Conservation (phyloP, 257 asterid genomes). For the Thymus quinquecostatus region DNA sequence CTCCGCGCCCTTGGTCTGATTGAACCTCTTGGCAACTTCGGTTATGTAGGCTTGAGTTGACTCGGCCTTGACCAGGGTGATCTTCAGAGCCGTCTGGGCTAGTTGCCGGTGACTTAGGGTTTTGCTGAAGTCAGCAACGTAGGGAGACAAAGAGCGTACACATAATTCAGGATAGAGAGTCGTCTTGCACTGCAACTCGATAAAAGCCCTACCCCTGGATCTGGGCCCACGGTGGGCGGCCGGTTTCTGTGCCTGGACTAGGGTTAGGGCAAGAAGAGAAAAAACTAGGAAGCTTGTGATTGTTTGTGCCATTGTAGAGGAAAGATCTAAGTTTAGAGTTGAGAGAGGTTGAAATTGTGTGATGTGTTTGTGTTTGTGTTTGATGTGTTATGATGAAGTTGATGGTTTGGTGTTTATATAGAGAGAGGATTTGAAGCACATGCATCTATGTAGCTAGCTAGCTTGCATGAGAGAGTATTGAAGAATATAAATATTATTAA, state of each 20-base stretch:
- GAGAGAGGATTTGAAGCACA: conserved; percentile 31
- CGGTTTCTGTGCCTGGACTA: conserved; percentile 14
- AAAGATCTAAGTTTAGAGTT: neutral
- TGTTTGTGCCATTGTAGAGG: conserved; percentile 27
- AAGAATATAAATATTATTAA: neutral
- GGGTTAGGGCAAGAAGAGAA: conserved; percentile 35
- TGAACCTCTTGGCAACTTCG: conserved; percentile 45
- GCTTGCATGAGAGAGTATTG: conserved; percentile 29
- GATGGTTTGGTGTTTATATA: conserved; percentile 39
- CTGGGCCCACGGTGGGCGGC: conserved; percentile 23
- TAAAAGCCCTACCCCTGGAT: conserved; percentile 46
- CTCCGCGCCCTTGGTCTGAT: conserved; percentile 44
- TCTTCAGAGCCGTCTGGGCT: conserved; percentile 56
- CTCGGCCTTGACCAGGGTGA: conserved; percentile 53
- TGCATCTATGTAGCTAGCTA: conserved; percentile 23
- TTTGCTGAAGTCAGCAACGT: conserved; percentile 33
- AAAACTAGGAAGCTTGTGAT: conserved; percentile 23
- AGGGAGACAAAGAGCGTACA: conserved; percentile 35
- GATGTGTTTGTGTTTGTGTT: conserved; percentile 9
- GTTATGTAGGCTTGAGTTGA: conserved; percentile 50
- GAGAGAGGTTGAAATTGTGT: conserved; percentile 12
- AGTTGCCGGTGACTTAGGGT: conserved; percentile 47
- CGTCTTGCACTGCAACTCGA: conserved; percentile 47
- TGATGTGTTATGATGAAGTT: conserved; percentile 15
- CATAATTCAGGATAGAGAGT: conserved; percentile 57